These are phyloP conservation scores for Hypoxylon sp. DNA, from an alignment of 2,329 filamentous ascomycete genomes.

Conservation along the genomic window DNA sequence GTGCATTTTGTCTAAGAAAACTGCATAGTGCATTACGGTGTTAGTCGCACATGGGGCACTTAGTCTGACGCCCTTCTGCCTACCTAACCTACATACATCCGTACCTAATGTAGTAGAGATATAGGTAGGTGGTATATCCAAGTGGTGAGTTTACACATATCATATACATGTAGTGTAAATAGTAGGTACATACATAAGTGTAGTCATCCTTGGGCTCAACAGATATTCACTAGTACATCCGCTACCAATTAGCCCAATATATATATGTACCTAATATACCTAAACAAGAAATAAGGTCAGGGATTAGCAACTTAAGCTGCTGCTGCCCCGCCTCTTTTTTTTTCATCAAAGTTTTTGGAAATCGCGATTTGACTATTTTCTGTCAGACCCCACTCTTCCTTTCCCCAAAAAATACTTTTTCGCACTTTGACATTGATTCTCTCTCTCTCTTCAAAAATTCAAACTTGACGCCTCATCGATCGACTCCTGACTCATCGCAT, in stretches of 20 bases:
- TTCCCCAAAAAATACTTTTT: slow-evolving; percentile 32
- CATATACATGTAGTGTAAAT: slow-evolving; percentile 11
- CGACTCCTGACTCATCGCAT: slow-evolving; percentile 36
- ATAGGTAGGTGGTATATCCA: slow-evolving; percentile 17
- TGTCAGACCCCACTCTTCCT: slow-evolving; percentile 39
- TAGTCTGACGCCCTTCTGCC: too few species aligned
- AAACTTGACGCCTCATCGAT: slow-evolving; percentile 3
- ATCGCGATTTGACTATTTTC: slow-evolving; percentile 36
- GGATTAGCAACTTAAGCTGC: slow-evolving; percentile 33
- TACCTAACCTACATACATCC: slow-evolving; percentile 14
- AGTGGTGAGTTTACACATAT: slow-evolving; percentile 15
- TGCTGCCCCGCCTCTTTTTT: slow-evolving; percentile 32
- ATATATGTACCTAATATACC: slow-evolving; percentile 8
- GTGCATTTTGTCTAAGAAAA: too few species aligned
- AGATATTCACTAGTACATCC: not conserved
- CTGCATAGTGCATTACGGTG: too few species aligned
- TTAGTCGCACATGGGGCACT: too few species aligned
- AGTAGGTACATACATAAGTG: slow-evolving; percentile 9
- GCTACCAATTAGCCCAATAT: not conserved
- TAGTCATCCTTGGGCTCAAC: slow-evolving; percentile 10
- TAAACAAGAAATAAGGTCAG: slow-evolving; percentile 28
- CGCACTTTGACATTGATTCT: slow-evolving; percentile 19
- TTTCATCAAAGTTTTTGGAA: slow-evolving; percentile 33
- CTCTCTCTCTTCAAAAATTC: slow-evolving; percentile 13
- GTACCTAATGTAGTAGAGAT: not conserved